Evolutionary conservation across 1,284 basidiomycete species (phyloP).

Genomic region (Sphaerobolus stellatus): DNA sequence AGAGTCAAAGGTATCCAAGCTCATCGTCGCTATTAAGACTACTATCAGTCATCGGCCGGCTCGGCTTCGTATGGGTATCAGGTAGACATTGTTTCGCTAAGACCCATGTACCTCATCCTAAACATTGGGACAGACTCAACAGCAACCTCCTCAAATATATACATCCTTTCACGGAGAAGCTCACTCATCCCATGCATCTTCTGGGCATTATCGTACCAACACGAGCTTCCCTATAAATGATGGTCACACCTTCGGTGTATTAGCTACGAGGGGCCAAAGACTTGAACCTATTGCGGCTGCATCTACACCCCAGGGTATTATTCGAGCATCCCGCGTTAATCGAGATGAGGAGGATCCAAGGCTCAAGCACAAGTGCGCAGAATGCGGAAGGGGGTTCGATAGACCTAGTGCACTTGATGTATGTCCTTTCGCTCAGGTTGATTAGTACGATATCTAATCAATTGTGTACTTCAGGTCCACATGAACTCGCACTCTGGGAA

Average conservation of each 20-base stretch:
- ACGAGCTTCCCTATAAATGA: not conserved
- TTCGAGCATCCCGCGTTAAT: not conserved
- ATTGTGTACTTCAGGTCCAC: not conserved
- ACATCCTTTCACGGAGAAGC: too few relatives aligned
- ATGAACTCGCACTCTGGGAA: slow-evolving; percentile 1
- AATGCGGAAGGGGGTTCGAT: slow-evolving; percentile 11
- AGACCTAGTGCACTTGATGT: slow-evolving; percentile 8
- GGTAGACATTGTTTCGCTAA: too few relatives aligned
- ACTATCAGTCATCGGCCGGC: too few relatives aligned
- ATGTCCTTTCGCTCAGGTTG: not conserved
- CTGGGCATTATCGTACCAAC: not conserved
- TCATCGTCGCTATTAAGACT: too few relatives aligned
- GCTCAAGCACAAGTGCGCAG: slow-evolving; percentile 3
- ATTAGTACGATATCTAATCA: not conserved
- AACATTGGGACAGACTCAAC: not conserved
- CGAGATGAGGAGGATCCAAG: slow-evolving; percentile 5
- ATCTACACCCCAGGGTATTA: slow-evolving; percentile 7
- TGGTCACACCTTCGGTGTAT: slow-evolving; percentile 2
- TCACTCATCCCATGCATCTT: not conserved
- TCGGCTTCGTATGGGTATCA: too few relatives aligned
- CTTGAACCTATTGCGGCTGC: slow-evolving; percentile 2
- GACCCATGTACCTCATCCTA: not conserved
- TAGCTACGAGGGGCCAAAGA: not conserved
- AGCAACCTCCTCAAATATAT: not conserved
- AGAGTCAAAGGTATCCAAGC: too few relatives aligned